A percentile compares a stretch with the other conserved stretches of the same genome.
Evolutionary conservation across 202 grass and related monocot species (phyloP).

Genomic region (Tripidium arundinaceum): DNA sequence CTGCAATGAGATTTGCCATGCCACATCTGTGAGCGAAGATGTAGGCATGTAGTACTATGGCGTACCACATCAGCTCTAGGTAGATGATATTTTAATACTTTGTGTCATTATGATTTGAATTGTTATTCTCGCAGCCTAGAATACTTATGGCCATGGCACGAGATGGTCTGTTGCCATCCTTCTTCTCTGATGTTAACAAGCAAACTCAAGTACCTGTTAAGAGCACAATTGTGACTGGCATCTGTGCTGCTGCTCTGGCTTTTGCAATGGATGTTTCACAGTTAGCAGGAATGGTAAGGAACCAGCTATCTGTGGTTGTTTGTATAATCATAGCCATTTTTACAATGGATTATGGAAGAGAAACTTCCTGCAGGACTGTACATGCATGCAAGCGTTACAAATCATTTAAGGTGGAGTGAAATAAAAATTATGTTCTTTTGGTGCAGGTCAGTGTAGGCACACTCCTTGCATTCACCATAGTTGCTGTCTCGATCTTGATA

Average conservation of each 20-base stretch:
- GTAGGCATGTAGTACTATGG: neutral
- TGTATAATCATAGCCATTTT: neutral
- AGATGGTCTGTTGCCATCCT: slow-evolving; percentile 86
- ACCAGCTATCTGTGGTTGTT: neutral
- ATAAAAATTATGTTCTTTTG: neutral
- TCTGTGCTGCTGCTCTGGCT: slow-evolving; percentile 64
- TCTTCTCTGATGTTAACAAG: slow-evolving; percentile 84
- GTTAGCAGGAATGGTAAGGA: slow-evolving; percentile 97
- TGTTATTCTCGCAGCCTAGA: slow-evolving; percentile 63
- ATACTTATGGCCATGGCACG: slow-evolving; percentile 99
- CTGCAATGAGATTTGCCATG: neutral
- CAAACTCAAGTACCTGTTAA: slow-evolving; percentile 95
- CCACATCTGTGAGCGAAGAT: neutral
- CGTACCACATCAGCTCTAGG: neutral
- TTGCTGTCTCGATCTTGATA: slow-evolving; percentile 92
- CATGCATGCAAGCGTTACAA: slow-evolving; percentile 13
- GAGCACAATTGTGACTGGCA: slow-evolving; percentile 75
- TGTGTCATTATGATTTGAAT: neutral
- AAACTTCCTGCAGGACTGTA: neutral
- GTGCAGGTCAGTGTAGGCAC: slow-evolving; percentile 97
- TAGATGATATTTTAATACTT: neutral
- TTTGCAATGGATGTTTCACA: slow-evolving; percentile 98
- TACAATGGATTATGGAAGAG: slow-evolving; percentile 1
- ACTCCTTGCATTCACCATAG: slow-evolving; percentile 90
- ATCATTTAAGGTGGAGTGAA: neutral